Evolutionary conservation across 2,329 filamentous ascomycete genomes (phyloP), one percentile per base, ranked within the genome.

Genomic region (Xylaria sp.): DNA sequence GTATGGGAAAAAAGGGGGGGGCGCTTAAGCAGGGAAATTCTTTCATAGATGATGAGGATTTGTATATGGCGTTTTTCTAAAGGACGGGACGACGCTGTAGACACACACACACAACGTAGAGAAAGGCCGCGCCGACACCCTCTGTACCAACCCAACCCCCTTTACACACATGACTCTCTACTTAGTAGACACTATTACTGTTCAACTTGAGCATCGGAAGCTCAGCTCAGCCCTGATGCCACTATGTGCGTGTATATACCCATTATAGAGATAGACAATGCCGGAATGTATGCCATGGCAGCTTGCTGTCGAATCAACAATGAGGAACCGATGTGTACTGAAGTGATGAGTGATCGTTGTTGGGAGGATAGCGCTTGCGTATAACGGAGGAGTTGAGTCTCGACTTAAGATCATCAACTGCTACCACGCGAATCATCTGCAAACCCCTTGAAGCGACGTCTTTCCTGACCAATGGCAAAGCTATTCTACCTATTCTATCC

Each of bases 231-330:
- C 23, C 23, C 23, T 30, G 23, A 30, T 30, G 23, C 23, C 23
- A 30, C 23, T 5, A 30, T 30, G 46, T 47, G 44, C 52, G 56
- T 61, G 30, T 55, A 61, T 61, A 61, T 63, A 63, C 61, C 61
- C 59, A 57, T 55, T 50, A 63, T 61, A 61, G 56, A 61, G 53
- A 16, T 60, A 48, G 34, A 47, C n/a, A 47, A 35, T 30, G 46
- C 49, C 18, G 8, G 6, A 9, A 42, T 42, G 37, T 46, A 13
- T 6, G 5, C 5, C 5, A 13, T 46, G 55, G 3, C 11, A 44
- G 8, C 30, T 10, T 23, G 34, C 7, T 54, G 13, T 46, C 11
- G 6, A 42, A 53, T 23, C 47, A 4, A 47, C 16, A 9, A 10
- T 42, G 37, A 13, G 11, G 9, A 42, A 9, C 2, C 4, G 37